These are phyloP conservation scores for Lipomyces orientalis DNA, from an alignment of 805 yeast species.

Conservation along the genomic window DNA sequence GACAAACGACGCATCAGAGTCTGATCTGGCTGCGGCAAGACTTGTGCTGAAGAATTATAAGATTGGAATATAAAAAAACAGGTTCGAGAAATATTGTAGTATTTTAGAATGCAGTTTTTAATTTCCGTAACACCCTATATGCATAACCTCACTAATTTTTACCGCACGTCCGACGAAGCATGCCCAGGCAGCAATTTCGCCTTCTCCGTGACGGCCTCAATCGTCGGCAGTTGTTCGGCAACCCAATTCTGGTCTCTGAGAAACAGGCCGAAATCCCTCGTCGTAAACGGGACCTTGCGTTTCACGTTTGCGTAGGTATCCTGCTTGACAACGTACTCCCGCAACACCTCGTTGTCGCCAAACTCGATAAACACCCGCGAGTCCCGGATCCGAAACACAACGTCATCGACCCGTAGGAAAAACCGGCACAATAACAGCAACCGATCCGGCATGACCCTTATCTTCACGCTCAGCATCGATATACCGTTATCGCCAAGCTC, in stretches of 20 bases:
- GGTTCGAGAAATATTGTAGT: neutral
- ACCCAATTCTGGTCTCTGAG: conserved; percentile 90
- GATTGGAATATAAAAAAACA: neutral
- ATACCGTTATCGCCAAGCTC: conserved; percentile 97
- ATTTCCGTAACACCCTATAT: conserved; percentile 2
- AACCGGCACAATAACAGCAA: conserved; percentile 75
- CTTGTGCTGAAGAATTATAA: conserved; percentile 37
- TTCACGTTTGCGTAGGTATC: conserved; percentile 56
- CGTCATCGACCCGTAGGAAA: conserved; percentile 89
- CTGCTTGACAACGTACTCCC: conserved; percentile 80
- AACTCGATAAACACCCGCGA: conserved; percentile 84
- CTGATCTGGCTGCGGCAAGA: conserved; percentile 51
- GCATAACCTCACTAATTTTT: neutral
- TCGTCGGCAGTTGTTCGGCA: conserved; percentile 60
- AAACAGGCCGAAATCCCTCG: conserved; percentile 69
- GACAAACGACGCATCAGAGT: conserved; percentile 42
- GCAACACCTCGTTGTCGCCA: conserved; percentile 61
- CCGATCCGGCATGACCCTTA: conserved; percentile 87
- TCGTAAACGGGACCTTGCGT: conserved; percentile 52
- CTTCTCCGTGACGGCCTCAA: conserved; percentile 47
- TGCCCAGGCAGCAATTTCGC: neutral
- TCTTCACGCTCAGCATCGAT: conserved; percentile 73
- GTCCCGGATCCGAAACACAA: conserved; percentile 80
- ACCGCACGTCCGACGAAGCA: neutral
- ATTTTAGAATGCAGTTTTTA: neutral